Base-by-base conservation (phyloP, 2,329 filamentous ascomycete genomes). In the Trichoderma koningii region DNA sequence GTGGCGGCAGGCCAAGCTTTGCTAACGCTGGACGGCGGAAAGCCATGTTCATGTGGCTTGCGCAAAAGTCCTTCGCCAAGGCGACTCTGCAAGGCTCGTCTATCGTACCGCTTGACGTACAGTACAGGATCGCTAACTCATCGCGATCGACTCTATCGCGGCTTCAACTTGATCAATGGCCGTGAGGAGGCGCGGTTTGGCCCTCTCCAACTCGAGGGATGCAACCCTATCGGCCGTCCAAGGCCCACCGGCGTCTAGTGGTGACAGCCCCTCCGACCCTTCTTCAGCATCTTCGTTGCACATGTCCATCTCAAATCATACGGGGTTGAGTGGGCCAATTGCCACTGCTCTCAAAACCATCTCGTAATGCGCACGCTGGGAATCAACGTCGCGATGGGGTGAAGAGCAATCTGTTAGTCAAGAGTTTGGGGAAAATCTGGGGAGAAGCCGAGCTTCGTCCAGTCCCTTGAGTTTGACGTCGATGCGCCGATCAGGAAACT, bases 351-450 rank as follows among this genome's bases (percentile, higher is more conserved):
- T 41, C 34, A 51, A 56, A 60, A 21, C 30, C 28, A 14, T 60
- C 45, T 60, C 56, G 45, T 60, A 51, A 51, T 51, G 47, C 15
- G 21, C n/a, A 38, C 48, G 21, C 28, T 52, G 21, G 21, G 14
- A 23, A 10, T 53, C 21, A 44, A 21, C 44, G 7, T n/a, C 23
- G 47, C 17, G 38, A 53, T 53, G 59, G 59, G 41, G 48, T 53
- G 59, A 44, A 34, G n/a, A 62, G 59, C 59, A 62, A 62, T 62
- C 59, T 62, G 23, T 62, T 62, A 62, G 59, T 62, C 59, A 62
- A 62, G 59, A 56, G 62, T 51, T 61, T 62, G 64, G 56, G 53
- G 62, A 64, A 52, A 52, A 19, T 64, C 62, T 64, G 62, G 62
- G 53, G 62, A 59, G 45, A 52, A 7, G 5, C 17, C 50, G 21